Base-by-base conservation (phyloP, 345 rosid genomes). In the Lagerstroemia speciosa region DNA sequence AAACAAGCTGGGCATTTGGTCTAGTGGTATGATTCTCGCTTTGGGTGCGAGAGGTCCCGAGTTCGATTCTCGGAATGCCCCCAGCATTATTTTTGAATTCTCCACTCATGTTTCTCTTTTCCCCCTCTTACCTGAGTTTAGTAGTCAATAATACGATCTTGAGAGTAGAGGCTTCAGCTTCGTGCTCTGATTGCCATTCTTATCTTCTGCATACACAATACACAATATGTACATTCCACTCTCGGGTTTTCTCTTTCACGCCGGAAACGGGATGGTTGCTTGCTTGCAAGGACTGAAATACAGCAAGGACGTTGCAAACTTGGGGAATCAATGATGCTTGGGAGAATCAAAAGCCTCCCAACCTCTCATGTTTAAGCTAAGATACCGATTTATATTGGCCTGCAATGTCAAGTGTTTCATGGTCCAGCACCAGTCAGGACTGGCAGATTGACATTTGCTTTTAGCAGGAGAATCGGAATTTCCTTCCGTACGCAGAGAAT, bases 21-120 rank as follows among this genome's bases (percentile, higher is more conserved):
- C 82, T 82, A 86, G 90, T 88, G 89, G 93, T 81, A 87, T 85
- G 92, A 85, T 88, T 86, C 91, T 88, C 75, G 86, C 90, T 90
- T 85, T 81, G 89, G 87, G 90, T 85, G 91, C 83, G 81, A 92
- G 87, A 85, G 86, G 85, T 89, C 91, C 83, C 73, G 46, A 41
- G 46, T 41, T 41, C 46, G 46, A 41, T 41, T 41, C 46, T 9
- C 46, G 80, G 70, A 6, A 78, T 74, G 4, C 82, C 78, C 0
- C 64, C 9, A 15, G 77, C 72, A 8, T 1, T 61, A n/a, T n/a
- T n/a, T n/a, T n/a, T n/a, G n/a, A n/a, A n/a, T n/a, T n/a, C n/a
- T n/a, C n/a, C n/a, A n/a, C n/a, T n/a, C n/a, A n/a, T n/a, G n/a
- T n/a, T n/a, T n/a, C n/a, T n/a, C n/a, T n/a, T n/a, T n/a, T n/a